These are phyloP conservation scores for Coriolopsis trogii DNA, from an alignment of 1,284 basidiomycete species.

Conservation along the genomic window DNA sequence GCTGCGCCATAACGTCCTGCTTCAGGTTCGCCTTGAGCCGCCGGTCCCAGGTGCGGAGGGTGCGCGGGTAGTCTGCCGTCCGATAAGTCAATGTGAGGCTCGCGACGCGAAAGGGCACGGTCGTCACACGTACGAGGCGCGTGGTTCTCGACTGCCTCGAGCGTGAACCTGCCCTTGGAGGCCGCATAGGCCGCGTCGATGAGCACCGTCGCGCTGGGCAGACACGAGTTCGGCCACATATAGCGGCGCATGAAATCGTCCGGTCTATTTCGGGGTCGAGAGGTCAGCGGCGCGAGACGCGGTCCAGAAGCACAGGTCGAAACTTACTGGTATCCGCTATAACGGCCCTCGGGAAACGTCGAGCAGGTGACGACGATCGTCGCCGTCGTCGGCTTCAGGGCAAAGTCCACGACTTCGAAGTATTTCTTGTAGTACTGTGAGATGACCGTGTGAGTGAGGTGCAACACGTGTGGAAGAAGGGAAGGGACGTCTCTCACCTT, in stretches of 20 bases:
- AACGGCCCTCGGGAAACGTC: slow-evolving; percentile 84
- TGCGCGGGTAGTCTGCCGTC: slow-evolving; percentile 80
- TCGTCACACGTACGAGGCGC: slow-evolving; percentile 62
- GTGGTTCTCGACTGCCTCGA: slow-evolving; percentile 88
- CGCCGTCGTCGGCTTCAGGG: slow-evolving; percentile 71
- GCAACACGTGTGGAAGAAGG: background rate
- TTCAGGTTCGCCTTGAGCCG: slow-evolving; percentile 68
- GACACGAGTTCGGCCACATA: slow-evolving; percentile 91
- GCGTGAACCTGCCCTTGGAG: slow-evolving; percentile 74
- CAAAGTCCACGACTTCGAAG: slow-evolving; percentile 82
- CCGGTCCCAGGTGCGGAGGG: slow-evolving; percentile 86
- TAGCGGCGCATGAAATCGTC: slow-evolving; percentile 90
- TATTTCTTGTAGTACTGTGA: slow-evolving; percentile 64
- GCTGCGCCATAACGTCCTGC: slow-evolving; percentile 56
- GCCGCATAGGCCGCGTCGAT: slow-evolving; percentile 67
- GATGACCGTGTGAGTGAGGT: background rate
- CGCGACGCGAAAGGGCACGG: background rate
- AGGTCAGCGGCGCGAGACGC: background rate
- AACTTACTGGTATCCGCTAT: slow-evolving; percentile 59
- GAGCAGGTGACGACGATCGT: slow-evolving; percentile 80
- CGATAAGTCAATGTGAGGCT: background rate
- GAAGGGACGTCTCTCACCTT: slow-evolving; percentile 40
- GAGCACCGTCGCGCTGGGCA: slow-evolving; percentile 80
- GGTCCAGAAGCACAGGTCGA: background rate
- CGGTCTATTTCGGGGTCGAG: slow-evolving; percentile 46